Percentiles rank a stretch among this genome's conserved stretches.
Conservation (phyloP, 768 basidiomycete species). For the Kwoniella pini region DNA sequence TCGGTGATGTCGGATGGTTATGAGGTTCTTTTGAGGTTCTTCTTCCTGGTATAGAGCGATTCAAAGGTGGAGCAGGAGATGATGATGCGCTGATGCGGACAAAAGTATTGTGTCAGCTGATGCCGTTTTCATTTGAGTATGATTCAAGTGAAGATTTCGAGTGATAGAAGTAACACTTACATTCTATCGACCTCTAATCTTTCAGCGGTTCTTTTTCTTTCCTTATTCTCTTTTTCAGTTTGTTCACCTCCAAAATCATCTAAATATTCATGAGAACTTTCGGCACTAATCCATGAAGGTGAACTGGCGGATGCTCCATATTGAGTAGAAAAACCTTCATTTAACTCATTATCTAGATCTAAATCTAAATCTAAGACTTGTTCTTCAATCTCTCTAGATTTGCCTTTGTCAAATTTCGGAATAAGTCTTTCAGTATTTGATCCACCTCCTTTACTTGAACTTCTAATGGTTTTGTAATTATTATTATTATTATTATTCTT, state of each 20-base stretch:
- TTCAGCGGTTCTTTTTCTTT: neutral
- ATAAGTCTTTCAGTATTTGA: too few species aligned
- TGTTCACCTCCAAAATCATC: slow-evolving; percentile 21
- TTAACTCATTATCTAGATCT: too few species aligned
- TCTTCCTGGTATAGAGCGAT: neutral
- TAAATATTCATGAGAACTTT: slow-evolving; percentile 28
- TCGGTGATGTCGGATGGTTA: slow-evolving; percentile 11
- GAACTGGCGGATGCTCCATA: slow-evolving; percentile 42
- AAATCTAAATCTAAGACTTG: too few species aligned
- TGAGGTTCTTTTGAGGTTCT: neutral
- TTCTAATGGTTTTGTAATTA: too few species aligned
- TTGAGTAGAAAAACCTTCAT: neutral
- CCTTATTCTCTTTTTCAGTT: slow-evolving; percentile 33
- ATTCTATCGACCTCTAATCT: neutral
- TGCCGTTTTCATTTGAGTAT: neutral
- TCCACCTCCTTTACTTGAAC: slow-evolving; percentile 7
- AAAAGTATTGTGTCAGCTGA: neutral
- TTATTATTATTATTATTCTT: too few species aligned
- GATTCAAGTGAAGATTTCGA: neutral
- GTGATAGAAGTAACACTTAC: neutral
- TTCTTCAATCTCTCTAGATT: too few species aligned
- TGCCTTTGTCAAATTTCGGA: neutral
- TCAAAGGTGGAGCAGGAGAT: neutral
- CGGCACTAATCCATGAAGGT: slow-evolving; percentile 25
- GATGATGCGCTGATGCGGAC: neutral